Evolutionary conservation across 2,329 filamentous ascomycete species (phyloP), one percentile per base, ranked within the genome.

Genomic region (Proliferodiscus dingleyae): DNA sequence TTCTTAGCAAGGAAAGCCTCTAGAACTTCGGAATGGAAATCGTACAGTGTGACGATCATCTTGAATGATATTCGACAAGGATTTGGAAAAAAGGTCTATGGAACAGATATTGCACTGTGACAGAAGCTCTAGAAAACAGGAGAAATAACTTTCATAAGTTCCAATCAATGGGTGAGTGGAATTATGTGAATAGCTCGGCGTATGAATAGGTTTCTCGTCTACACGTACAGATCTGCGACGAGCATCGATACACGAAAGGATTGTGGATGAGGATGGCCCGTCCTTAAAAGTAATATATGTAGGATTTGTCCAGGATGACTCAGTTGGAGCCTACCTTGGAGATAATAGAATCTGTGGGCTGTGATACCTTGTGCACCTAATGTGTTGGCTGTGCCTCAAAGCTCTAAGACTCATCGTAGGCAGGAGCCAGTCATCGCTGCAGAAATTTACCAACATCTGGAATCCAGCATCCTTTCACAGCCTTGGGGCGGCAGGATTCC

Each of bases 331-430:
- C 15, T 8, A 19, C 39, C 43, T 26, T 46, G 38, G 26, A n/a
- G 42, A 30, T 41, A 22, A 30, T 23, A 34, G 49, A 37, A 49
- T 40, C 23, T 41, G 44, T 26, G 50, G 49, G 50, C 47, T 49
- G 45, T 45, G 40, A 44, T 37, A 34, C 16, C 32, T 11, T n/a
- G n/a, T n/a, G n/a, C n/a, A n/a, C n/a, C 32, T 3, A 37, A 13
- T 18, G 13, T 21, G 24, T 22, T 36, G 41, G 18, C 44, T 44
- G 34, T 37, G 26, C 32, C 38, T 33, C 29, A 21, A 24, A n/a
- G 23, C 21, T 19, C 26, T 28, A 28, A 19, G 26, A 22, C 16
- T 9, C 13, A 4, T 37, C 9, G 16, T 15, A 2, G 19, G 34
- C 8, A 37, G 11, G 18, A 37, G 19, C 34, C 34, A 37, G 8